phyloP scores from a whole-genome alignment of 1,284 basidiomycete species.

The Peniophora sp. region DNA sequence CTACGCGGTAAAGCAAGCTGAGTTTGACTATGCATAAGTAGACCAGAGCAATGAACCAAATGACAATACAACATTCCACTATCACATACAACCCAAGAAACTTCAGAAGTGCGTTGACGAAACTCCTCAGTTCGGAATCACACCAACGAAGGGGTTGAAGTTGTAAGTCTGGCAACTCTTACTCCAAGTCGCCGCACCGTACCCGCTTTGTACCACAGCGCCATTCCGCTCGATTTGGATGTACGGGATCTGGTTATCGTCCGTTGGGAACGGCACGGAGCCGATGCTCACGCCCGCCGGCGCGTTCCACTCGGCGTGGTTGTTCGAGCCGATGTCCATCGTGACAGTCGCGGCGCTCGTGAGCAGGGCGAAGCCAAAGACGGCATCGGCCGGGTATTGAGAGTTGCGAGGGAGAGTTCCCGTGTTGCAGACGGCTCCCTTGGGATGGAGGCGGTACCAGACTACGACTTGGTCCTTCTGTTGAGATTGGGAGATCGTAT shows the following conservation, averaged over 20 bases:
- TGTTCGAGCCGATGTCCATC: slow-evolving; percentile 22
- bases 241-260: slow-evolving; percentile 24
- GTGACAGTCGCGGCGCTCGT: slow-evolving; percentile 19
- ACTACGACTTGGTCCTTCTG: slow-evolving; percentile 24
- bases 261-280: slow-evolving; percentile 21
- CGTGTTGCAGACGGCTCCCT: slow-evolving; percentile 17
- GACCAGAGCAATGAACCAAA: no score
- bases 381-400: slow-evolving; percentile 20
- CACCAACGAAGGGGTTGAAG: neutral
- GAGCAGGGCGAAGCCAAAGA: slow-evolving; percentile 25
- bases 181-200: slow-evolving; percentile 19
- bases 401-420: slow-evolving; percentile 23
- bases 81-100: no score
- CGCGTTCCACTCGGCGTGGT: slow-evolving; percentile 18
- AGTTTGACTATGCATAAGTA: no score
- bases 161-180: slow-evolving; percentile 7
- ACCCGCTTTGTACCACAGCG: slow-evolving; percentile 15
- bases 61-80: no score
- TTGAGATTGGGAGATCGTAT: neutral
- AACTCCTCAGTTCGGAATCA: neutral
- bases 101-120: no score
- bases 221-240: slow-evolving; percentile 20
- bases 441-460: slow-evolving; percentile 26
- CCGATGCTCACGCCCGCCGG: slow-evolving; percentile 23
- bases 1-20: neutral